These are phyloP conservation scores for Quercus alba DNA, from an alignment of 306 rosid species.

Conservation along the genomic window DNA sequence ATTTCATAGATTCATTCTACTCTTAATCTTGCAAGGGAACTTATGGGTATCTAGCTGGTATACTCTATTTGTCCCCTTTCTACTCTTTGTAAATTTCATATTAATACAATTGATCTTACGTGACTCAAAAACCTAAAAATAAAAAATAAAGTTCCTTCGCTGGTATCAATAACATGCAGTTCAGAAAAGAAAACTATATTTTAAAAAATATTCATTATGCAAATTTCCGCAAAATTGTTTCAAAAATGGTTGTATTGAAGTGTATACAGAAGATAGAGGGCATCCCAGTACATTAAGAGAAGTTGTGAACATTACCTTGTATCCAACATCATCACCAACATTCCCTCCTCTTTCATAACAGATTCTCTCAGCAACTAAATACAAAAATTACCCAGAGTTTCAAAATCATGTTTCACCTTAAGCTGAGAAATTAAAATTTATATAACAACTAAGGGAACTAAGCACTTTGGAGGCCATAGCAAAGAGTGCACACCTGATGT, in stretches of 20 bases:
- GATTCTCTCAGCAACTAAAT: constrained; percentile 87
- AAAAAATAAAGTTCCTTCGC: neutral
- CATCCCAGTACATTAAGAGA: constrained; percentile 8
- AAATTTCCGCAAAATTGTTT: neutral
- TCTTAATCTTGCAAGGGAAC: too few species aligned
- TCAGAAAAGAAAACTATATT: neutral
- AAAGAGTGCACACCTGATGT: constrained; percentile 61
- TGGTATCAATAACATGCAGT: neutral
- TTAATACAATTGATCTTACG: neutral
- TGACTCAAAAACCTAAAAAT: neutral
- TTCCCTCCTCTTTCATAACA: constrained; percentile 77
- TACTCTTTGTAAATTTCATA: neutral
- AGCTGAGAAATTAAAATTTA: constrained; percentile 3
- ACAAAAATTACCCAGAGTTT: constrained; percentile 12
- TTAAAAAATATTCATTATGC: neutral
- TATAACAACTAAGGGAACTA: neutral
- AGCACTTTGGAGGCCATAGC: neutral
- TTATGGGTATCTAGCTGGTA: too few species aligned
- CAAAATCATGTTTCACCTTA: constrained; percentile 2
- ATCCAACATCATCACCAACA: constrained; percentile 78
- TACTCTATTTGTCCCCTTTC: too few species aligned
- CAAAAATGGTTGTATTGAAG: neutral
- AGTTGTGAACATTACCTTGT: constrained; percentile 64
- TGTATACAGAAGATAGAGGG: neutral
- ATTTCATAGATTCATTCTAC: too few species aligned